These are phyloP conservation scores for Penicillium simplicissimum DNA, from an alignment of 495 filamentous ascomycete species.

Conservation along the genomic window DNA sequence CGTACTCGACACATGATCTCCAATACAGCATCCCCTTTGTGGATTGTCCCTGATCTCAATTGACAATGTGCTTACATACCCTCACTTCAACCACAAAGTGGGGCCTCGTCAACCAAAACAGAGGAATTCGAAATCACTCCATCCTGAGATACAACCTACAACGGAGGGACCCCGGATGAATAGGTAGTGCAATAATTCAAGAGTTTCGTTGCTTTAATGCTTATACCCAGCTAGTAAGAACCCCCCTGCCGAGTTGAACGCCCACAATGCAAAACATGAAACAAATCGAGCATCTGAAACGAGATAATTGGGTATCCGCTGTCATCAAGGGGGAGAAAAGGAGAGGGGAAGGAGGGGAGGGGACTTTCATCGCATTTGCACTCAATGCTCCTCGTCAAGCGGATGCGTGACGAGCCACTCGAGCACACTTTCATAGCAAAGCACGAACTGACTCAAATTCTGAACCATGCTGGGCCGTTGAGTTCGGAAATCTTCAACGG, in stretches of 20 bases:
- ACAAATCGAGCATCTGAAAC: neutral
- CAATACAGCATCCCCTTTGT: too few species aligned
- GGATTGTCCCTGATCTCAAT: too few species aligned
- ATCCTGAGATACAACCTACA: neutral
- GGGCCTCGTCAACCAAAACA: too few species aligned
- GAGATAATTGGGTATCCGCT: neutral
- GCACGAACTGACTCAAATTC: conserved; percentile 87
- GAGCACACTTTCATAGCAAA: conserved; percentile 93
- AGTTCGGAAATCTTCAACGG: conserved; percentile 83
- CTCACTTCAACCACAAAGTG: too few species aligned
- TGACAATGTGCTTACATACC: too few species aligned
- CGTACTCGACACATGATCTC: too few species aligned
- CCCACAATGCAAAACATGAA: conserved; percentile 1
- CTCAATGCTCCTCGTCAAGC: conserved; percentile 18
- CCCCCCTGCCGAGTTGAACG: neutral
- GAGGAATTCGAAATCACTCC: too few species aligned
- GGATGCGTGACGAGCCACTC: conserved; percentile 74
- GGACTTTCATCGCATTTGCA: conserved; percentile 14
- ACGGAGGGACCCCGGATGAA: too few species aligned
- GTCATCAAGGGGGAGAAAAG: neutral
- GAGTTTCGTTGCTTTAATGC: conserved; percentile 5
- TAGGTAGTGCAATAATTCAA: neutral
- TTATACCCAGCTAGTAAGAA: neutral
- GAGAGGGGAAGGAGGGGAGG: conserved; percentile 6
- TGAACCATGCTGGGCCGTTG: conserved; percentile 97